phyloP scores from a whole-genome alignment of 208 protist species.

The Leishmania martiniquensis region DNA sequence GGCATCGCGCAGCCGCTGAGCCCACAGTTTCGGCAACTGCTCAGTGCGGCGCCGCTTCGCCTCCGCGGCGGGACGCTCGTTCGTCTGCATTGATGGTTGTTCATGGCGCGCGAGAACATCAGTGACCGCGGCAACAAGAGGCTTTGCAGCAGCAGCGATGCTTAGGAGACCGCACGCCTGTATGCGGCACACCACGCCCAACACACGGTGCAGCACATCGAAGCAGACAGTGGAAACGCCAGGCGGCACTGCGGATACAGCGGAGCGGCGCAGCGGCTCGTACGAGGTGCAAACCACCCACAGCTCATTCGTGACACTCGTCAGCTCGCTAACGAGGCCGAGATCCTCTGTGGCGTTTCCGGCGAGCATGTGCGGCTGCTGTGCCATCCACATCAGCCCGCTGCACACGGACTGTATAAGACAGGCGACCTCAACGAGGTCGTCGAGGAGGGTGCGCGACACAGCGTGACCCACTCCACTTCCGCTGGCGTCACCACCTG shows the following conservation, averaged over 20 bases:
- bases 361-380: constrained; percentile 46
- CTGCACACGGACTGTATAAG: constrained; percentile 54
- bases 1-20: constrained; percentile 10
- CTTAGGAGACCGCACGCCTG: constrained; percentile 10
- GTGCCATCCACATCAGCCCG: constrained; percentile 57
- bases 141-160: constrained; percentile 21
- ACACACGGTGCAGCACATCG: constrained; percentile 15
- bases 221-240: constrained; percentile 5
- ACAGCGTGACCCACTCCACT: constrained; percentile 1
- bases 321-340: constrained; percentile 48
- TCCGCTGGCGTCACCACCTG: constrained; percentile 4
- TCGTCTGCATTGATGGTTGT: background rate
- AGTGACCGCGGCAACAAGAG: constrained; percentile 17
- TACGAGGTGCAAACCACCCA: constrained; percentile 58
- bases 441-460: constrained; percentile 43
- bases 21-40: constrained; percentile 23
- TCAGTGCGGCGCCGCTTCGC: constrained; percentile 51
- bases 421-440: constrained; percentile 50
- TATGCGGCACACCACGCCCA: constrained; percentile 20
- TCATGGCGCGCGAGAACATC: constrained; percentile 11
- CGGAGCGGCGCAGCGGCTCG: constrained; percentile 31
- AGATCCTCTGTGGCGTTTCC: constrained; percentile 21
- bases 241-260: constrained; percentile 14
- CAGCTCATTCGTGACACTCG: constrained; percentile 40
- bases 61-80: background rate